A percentile compares a stretch with the other conserved stretches of the same genome.
phyloP scores from a whole-genome alignment of 2,329 filamentous ascomycete genomes.

The Phymatotrichopsis omnivora region DNA sequence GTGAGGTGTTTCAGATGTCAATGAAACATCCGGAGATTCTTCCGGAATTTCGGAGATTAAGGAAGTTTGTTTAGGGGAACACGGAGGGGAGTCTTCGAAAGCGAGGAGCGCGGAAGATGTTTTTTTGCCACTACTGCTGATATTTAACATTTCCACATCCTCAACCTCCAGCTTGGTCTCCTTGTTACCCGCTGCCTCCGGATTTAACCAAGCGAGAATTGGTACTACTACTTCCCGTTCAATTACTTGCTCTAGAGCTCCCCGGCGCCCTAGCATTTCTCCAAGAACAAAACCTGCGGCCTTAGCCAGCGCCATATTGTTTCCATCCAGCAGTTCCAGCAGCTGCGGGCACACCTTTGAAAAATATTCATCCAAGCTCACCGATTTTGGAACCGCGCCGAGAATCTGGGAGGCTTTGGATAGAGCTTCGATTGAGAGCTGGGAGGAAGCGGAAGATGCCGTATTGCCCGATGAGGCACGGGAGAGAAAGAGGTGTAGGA shows the following conservation, averaged over 20 bases:
- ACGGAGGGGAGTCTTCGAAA: constrained; percentile 14
- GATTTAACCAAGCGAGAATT: constrained; percentile 22
- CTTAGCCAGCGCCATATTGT: constrained; percentile 19
- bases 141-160: neutral
- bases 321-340: constrained; percentile 25
- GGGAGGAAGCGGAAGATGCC: constrained; percentile 16
- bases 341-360: constrained; percentile 26
- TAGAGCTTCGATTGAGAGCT: constrained; percentile 24
- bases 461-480: constrained; percentile 16
- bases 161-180: neutral
- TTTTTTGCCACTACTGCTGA: constrained; percentile 1
- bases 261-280: constrained; percentile 26
- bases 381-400: constrained; percentile 26
- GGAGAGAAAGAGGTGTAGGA: constrained; percentile 30
- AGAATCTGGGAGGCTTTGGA: constrained; percentile 29
- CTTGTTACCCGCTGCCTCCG: constrained; percentile 5
- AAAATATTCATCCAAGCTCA: constrained; percentile 25
- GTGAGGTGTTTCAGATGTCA: constrained; percentile 1
- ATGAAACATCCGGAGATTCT: neutral
- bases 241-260: constrained; percentile 14
- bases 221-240: constrained; percentile 27
- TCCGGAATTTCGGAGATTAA: constrained; percentile 5
- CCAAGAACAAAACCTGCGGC: constrained; percentile 28
- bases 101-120: constrained; percentile 20
- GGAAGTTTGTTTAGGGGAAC: neutral